Evolutionary conservation across 805 yeast species (phyloP).

Genomic region (Monosporozyma aerobia): DNA sequence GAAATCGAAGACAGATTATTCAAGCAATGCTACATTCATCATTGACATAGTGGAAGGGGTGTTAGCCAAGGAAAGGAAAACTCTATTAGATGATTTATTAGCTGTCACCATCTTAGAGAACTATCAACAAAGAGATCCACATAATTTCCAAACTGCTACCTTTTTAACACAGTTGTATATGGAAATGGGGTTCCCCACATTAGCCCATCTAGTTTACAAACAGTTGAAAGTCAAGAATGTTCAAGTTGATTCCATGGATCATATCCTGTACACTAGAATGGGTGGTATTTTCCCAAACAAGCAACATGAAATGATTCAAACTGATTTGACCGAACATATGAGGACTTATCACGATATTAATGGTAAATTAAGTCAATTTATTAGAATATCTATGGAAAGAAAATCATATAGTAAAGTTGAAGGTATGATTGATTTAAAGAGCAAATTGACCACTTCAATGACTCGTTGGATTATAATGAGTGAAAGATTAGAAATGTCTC

Average conservation of each 20-base stretch:
- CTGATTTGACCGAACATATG: conserved; percentile 32
- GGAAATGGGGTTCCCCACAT: conserved; percentile 43
- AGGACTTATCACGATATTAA: conserved; percentile 45
- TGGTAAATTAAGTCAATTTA: conserved; percentile 41
- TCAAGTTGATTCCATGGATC: conserved; percentile 64
- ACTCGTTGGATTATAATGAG: conserved; percentile 30
- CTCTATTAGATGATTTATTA: conserved; percentile 27
- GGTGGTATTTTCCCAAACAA: conserved; percentile 39
- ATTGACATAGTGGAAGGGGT: conserved; percentile 42
- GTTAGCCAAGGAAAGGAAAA: conserved; percentile 13
- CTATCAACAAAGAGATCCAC: conserved; percentile 46
- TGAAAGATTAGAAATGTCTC: conserved; percentile 19
- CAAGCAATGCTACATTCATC: conserved; percentile 57
- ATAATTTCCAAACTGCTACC: conserved; percentile 60
- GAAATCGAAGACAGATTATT: conserved; percentile 58
- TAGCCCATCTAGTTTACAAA: conserved; percentile 43
- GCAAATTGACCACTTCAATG: conserved; percentile 42
- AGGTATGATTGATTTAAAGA: conserved; percentile 55
- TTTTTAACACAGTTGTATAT: conserved; percentile 64
- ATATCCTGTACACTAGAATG: conserved; percentile 41
- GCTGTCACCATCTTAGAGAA: conserved; percentile 50
- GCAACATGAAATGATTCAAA: conserved; percentile 20
- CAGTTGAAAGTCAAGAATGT: conserved; percentile 58
- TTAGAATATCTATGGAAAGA: conserved; percentile 46
- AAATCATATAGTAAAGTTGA: conserved; percentile 56